These are phyloP conservation scores for Saturnispora quitensis DNA, from an alignment of 805 yeast genomes.

Conservation along the genomic window DNA sequence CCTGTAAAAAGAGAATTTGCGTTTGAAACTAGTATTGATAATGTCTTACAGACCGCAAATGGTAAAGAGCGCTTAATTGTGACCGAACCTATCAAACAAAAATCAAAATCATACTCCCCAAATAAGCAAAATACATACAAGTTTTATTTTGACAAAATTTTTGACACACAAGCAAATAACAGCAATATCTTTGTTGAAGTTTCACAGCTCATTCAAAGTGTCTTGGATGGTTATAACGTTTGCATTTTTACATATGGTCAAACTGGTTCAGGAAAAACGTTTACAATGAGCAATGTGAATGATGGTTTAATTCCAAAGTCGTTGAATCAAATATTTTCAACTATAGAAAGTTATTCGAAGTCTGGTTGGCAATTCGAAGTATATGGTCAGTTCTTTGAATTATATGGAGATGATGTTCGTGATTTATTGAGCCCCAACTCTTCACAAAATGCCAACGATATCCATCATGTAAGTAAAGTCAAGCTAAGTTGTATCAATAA, in stretches of 20 bases:
- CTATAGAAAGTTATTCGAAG: conserved; percentile 36
- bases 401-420: conserved; percentile 72
- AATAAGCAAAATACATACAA: conserved; percentile 20
- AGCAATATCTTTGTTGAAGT: conserved; percentile 70
- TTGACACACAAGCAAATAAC: conserved; percentile 46
- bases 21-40: conserved; percentile 10
- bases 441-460: conserved; percentile 58
- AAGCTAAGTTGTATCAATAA: conserved; percentile 34
- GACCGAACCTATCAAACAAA: conserved; percentile 13
- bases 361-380: conserved; percentile 58
- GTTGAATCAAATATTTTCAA: conserved; percentile 56
- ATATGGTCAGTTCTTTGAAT: conserved; percentile 75
- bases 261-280: conserved; percentile 93
- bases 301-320: conserved; percentile 83
- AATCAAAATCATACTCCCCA: conserved; percentile 4
- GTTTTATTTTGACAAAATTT: conserved; percentile 75
- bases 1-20: conserved; percentile 33
- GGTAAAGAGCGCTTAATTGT: conserved; percentile 26
- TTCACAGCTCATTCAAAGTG: conserved; percentile 75
- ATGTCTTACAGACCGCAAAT: conserved; percentile 14
- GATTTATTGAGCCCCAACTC: conserved; percentile 46
- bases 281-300: conserved; percentile 64
- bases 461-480: conserved; percentile 50
- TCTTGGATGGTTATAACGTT: conserved; percentile 82
- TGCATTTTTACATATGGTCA: conserved; percentile 97